Percentiles rank a stretch among this genome's conserved stretches.
phyloP scores from a whole-genome alignment of 768 basidiomycete species.

The Lactifluus piperatus region DNA sequence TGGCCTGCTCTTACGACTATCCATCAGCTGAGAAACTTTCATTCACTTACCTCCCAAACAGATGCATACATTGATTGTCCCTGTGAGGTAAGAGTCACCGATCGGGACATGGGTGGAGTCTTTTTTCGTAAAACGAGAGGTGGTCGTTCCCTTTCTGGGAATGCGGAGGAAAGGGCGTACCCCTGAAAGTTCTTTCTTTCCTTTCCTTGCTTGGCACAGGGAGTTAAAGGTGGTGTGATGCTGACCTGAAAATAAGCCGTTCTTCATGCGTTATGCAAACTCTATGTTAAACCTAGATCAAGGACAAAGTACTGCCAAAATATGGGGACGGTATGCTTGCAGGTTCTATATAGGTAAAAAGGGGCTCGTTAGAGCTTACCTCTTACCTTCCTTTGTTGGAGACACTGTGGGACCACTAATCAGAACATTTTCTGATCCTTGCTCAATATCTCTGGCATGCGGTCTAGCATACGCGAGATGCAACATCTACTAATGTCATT shows the following conservation, averaged over 20 bases:
- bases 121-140: not conserved
- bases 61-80: no score
- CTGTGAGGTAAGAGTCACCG: no score
- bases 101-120: not conserved
- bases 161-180: not conserved
- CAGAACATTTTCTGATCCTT: not conserved
- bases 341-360: not conserved
- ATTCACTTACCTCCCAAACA: no score
- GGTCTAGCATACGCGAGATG: not conserved
- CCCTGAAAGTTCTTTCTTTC: not conserved
- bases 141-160: not conserved
- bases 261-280: not conserved
- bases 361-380: not conserved
- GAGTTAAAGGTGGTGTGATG: not conserved
- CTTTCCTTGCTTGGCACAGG: not conserved
- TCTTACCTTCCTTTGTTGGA: not conserved
- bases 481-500: not conserved
- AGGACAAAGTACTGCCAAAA: not conserved
- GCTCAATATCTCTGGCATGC: not conserved
- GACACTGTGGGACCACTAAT: not conserved
- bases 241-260: not conserved
- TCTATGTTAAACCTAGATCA: not conserved
- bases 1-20: not conserved
- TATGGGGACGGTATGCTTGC: not conserved
- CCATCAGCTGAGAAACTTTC: not conserved